A percentile compares a stretch with the other conserved stretches of the same genome.
phyloP scores from a whole-genome alignment of 164 flowering plant genomes.

The Piper longum region DNA sequence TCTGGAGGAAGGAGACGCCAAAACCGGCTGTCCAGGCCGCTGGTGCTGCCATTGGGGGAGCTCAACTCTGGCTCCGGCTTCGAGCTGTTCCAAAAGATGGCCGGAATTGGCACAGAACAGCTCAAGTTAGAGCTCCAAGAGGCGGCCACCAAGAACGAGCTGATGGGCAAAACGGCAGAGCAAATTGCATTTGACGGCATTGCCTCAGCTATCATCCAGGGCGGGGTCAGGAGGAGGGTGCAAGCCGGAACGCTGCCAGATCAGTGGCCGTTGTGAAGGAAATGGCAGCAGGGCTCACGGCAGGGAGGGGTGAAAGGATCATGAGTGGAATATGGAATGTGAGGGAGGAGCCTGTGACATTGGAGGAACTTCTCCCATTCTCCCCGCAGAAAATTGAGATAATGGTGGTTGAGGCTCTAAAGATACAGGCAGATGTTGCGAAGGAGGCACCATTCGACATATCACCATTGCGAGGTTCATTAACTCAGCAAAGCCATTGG shows the following conservation, averaged over 20 bases:
- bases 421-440: constrained; percentile 71
- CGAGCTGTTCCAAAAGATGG: constrained; percentile 63
- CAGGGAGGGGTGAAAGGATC: constrained; percentile 66
- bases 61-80: constrained; percentile 35
- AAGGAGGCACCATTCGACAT: constrained; percentile 84
- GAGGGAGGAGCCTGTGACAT: constrained; percentile 35
- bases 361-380: constrained; percentile 67
- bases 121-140: constrained; percentile 41
- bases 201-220: constrained; percentile 83
- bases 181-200: constrained; percentile 95
- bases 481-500: constrained; percentile 39
- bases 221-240: constrained; percentile 60
- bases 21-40: constrained; percentile 75
- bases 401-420: constrained; percentile 63
- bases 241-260: constrained; percentile 89
- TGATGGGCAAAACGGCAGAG: constrained; percentile 77
- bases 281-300: constrained; percentile 51
- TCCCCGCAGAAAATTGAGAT: constrained; percentile 77
- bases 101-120: constrained; percentile 48
- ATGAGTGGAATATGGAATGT: constrained; percentile 78
- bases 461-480: constrained; percentile 38
- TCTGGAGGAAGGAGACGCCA: constrained; percentile 58
- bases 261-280: constrained; percentile 53
- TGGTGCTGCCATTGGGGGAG: constrained; percentile 30
- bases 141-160: constrained; percentile 60